Base-by-base conservation (phyloP, 2,329 filamentous ascomycete genomes). In the Cladosporium sp. region DNA sequence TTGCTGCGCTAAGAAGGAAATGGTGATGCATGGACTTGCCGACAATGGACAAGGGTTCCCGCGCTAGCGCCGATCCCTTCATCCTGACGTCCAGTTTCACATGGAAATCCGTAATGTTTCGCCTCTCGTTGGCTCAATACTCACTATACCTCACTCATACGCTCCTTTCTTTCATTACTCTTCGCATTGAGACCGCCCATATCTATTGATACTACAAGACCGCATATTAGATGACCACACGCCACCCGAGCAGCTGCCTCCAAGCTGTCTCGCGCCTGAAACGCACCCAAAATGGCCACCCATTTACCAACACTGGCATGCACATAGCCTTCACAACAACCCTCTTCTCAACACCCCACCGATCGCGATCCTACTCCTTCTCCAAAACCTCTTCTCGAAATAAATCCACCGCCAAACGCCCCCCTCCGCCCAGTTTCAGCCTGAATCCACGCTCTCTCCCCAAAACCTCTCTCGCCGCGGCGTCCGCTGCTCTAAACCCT, bases 401-500 rank as follows among this genome's bases (percentile, higher is more conserved):
- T 10, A 40, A 40, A 34, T n/a, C 20, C 34, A 25, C 34, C 3
- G 9, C 4, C 24, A 20, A 17, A 15, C 47, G 10, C 17, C 40
- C 52, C 2, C 44, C 45, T 12, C 15, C 45, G 7, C 25, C 53
- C 15, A 17, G 17, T 17, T 48, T 17, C 51, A 24, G 15, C 25
- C 25, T 20, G 25, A 54, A 45, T 3, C 12, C 25, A 8, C 25
- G 25, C 25, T 19, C 45, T 3, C 25, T 28, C 8, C 7, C 36
- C 36, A 39, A 28, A 6, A n/a, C 28, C 24, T 35, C 45, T 20
- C 28, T 17, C 34, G 7, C 40, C 15, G 10, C 25, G 3, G 20
- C 34, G n/a, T 24, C 17, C 42, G 45, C 51, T 37, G 51, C 50
- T 9, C 22, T 91, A 64, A 95, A 96, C 75, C 87, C 89, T 0